Evolutionary conservation across 352 stramenopile species (phyloP).

Genomic region (Globisporangium middletonii): DNA sequence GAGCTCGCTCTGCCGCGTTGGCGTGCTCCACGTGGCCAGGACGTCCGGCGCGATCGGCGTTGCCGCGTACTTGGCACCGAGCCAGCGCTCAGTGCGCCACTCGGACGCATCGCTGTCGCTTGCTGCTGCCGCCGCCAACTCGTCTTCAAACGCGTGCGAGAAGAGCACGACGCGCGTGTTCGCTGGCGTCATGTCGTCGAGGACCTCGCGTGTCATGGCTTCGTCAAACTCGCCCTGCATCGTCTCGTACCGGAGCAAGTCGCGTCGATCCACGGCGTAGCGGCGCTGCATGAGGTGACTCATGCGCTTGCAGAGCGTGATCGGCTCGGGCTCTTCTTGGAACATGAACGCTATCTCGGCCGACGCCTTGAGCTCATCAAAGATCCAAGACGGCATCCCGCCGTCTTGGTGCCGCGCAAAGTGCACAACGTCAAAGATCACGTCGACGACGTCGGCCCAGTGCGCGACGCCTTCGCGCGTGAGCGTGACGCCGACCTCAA

Average conservation of each 20-base stretch:
- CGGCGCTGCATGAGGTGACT: conserved; percentile 53
- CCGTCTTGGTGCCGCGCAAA: conserved; percentile 12
- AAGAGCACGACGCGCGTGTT: conserved; percentile 61
- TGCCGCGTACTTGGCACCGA: conserved; percentile 47
- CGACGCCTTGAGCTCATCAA: conserved; percentile 44
- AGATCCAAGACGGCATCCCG: conserved; percentile 38
- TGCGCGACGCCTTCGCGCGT: conserved; percentile 32
- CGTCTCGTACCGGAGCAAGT: conserved; percentile 54
- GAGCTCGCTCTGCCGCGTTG: conserved; percentile 4
- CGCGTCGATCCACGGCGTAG: conserved; percentile 27
- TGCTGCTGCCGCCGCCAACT: conserved; percentile 1
- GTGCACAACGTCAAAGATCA: conserved; percentile 43
- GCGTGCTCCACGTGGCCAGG: conserved; percentile 20
- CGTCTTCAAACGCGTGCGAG: conserved; percentile 37
- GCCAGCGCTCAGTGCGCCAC: conserved; percentile 40
- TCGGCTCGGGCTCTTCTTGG: conserved; percentile 41
- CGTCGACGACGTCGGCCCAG: conserved; percentile 36
- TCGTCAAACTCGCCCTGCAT: conserved; percentile 45
- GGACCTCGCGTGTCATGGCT: conserved; percentile 16
- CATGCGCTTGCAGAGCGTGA: conserved; percentile 35
- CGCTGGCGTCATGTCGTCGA: conserved; percentile 33
- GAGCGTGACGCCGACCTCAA: conserved; percentile 48
- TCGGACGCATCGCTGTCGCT: neutral
- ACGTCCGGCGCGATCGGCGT: conserved; percentile 23
- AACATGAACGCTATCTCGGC: conserved; percentile 55